phyloP scores from a whole-genome alignment of 192 early-diverging fungal genomes.

The Rhizoclosmatium sp. region DNA sequence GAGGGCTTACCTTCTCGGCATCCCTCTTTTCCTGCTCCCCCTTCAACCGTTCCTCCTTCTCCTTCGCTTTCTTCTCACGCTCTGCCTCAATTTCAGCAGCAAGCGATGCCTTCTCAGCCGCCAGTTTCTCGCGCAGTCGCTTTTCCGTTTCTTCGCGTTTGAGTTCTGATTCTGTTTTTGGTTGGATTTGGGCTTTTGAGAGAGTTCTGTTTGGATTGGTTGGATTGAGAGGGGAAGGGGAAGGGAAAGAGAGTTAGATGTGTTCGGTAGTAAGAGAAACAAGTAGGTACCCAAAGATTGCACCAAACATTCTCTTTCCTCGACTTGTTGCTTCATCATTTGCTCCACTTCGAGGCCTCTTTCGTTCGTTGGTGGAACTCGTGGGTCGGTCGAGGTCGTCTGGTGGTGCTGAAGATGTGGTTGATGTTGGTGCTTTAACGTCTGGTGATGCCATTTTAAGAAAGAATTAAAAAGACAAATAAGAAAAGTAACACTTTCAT shows the following conservation, averaged over 20 bases:
- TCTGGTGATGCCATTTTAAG: background rate
- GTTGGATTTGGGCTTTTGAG: background rate
- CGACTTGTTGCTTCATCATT: background rate
- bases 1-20: background rate
- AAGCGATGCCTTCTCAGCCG: background rate
- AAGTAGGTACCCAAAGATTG: background rate
- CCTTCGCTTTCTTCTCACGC: background rate
- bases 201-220: background rate
- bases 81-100: background rate
- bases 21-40: background rate
- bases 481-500: too few species aligned
- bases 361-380: background rate
- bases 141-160: background rate
- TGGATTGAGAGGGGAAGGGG: background rate
- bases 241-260: background rate
- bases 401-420: background rate
- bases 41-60: background rate
- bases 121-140: slow-evolving; percentile 5
- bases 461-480: too few species aligned
- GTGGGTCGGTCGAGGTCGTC: too few species aligned
- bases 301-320: slow-evolving; percentile 11
- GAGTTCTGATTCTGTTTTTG: background rate
- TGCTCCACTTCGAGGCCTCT: background rate
- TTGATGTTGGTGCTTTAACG: background rate
- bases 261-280: background rate